These are phyloP conservation scores for Kuraishia capsulata DNA, from an alignment of 805 yeast genomes.

Conservation along the genomic window DNA sequence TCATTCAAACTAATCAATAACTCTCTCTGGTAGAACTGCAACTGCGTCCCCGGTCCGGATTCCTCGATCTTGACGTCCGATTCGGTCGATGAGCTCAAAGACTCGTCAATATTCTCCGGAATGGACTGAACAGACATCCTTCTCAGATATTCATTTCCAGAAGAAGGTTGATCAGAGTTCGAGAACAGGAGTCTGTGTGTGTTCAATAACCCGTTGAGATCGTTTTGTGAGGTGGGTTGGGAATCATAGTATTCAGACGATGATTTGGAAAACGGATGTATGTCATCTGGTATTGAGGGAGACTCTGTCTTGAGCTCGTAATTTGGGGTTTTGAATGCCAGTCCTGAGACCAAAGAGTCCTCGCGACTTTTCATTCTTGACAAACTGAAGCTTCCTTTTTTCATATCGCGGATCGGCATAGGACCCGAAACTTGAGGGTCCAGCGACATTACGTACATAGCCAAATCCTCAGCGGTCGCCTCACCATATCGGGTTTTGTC, in stretches of 20 bases:
- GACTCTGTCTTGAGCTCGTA: not conserved
- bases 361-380: not conserved
- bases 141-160: not conserved
- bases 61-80: not conserved
- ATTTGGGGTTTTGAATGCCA: not conserved
- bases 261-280: not conserved
- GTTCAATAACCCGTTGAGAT: slow-evolving; percentile 8
- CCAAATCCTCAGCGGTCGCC: not conserved
- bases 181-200: slow-evolving; percentile 12
- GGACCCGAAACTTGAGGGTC: not conserved
- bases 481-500: not conserved
- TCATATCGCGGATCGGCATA: not conserved
- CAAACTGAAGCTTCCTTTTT: not conserved
- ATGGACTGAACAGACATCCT: not conserved
- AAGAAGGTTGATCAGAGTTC: slow-evolving; percentile 2
- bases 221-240: slow-evolving; percentile 1
- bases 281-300: not conserved
- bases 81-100: not conserved
- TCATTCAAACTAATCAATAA: slow-evolving; percentile 49
- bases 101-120: not conserved
- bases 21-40: slow-evolving; percentile 48
- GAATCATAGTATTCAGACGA: not conserved
- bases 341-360: not conserved
- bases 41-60: slow-evolving; percentile 2
- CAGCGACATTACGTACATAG: not conserved